Evolutionary conservation across 2,329 filamentous ascomycete genomes (phyloP), one percentile per base, ranked within the genome.

Genomic region (Stagonosporopsis chrysanthemi): DNA sequence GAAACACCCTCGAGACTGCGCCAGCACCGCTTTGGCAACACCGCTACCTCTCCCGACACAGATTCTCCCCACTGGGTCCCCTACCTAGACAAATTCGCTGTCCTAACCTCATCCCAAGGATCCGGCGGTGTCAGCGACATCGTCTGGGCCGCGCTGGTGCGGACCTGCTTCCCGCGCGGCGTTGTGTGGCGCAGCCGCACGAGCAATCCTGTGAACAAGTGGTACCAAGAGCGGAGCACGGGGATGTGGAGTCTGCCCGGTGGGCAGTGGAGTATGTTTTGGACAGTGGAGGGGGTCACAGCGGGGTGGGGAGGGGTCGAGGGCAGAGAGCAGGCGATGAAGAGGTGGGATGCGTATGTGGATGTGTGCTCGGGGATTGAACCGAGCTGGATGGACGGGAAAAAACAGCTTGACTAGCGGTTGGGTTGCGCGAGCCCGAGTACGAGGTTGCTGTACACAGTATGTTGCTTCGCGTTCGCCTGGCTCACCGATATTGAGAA

Each of bases 191-290:
- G 93, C 54, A 96, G 91, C 73, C 83, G 95, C 48, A 90, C 89
- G 70, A 87, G 93, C 72, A 98, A 99, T 71, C 94, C 93, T 0
- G 95, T 99, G 4, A 99, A 99, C 73, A 97, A 97, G 74, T 99
- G 95, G 95, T 99, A 99, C 75, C 97, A 98, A 78, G 95, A 99
- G 78, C 84, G 95, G 44, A 91, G 91, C 2, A 81, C 85, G 44
- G 95, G 95, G 0, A 93, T 88, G 2, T 90, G 88, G 83, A 95
- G 96, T 78, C 79, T 99, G 35, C 82, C 84, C 0, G 87, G 85
- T n/a, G 90, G 86, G 42, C 89, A 93, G 66, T 99, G 95, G 95
- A 92, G 92, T 3, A 97, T 98, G 92, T 99, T 99, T 72, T 99
- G 95, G 93, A 99, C 95, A 1, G 95, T 90, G 1, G 82, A 85